phyloP scores from a whole-genome alignment of 345 rosid species.

The Trapa incisa region DNA sequence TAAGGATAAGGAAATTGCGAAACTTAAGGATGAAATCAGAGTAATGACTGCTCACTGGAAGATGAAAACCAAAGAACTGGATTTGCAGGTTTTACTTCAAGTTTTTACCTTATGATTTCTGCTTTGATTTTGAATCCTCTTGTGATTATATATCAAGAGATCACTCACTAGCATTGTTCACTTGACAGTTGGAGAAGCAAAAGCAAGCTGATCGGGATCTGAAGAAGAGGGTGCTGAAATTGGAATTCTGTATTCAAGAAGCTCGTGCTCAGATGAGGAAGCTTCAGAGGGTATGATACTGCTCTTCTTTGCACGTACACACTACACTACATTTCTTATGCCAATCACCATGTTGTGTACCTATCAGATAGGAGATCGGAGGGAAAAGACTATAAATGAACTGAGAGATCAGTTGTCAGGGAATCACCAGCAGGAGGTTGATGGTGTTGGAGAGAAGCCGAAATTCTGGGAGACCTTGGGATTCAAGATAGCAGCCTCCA shows the following conservation, averaged over 20 bases:
- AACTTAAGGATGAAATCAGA: constrained; percentile 63
- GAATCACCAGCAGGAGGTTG: constrained; percentile 25
- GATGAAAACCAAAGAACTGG: constrained; percentile 67
- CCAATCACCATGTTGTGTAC: not conserved
- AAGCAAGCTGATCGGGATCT: constrained; percentile 75
- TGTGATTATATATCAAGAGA: constrained; percentile 15
- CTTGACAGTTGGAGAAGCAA: constrained; percentile 70
- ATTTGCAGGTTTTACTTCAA: constrained; percentile 49
- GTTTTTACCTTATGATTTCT: not conserved
- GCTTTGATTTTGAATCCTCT: constrained; percentile 13
- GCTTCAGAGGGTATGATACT: constrained; percentile 52
- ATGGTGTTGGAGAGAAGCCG: constrained; percentile 28
- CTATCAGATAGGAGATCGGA: constrained; percentile 72
- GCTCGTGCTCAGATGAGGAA: constrained; percentile 79
- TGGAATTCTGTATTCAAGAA: constrained; percentile 90
- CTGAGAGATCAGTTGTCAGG: constrained; percentile 57
- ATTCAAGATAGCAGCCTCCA: constrained; percentile 73
- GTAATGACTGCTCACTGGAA: constrained; percentile 83
- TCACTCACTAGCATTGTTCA: not conserved
- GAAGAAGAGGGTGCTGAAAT: constrained; percentile 77
- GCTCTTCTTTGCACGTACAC: not conserved
- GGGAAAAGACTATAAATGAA: constrained; percentile 72
- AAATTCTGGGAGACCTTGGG: constrained; percentile 86
- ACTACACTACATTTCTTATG: not conserved
- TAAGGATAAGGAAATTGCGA: constrained; percentile 73